These are phyloP conservation scores for Emergomyces orientalis DNA, from an alignment of 2,329 filamentous ascomycete genomes.

Conservation along the genomic window DNA sequence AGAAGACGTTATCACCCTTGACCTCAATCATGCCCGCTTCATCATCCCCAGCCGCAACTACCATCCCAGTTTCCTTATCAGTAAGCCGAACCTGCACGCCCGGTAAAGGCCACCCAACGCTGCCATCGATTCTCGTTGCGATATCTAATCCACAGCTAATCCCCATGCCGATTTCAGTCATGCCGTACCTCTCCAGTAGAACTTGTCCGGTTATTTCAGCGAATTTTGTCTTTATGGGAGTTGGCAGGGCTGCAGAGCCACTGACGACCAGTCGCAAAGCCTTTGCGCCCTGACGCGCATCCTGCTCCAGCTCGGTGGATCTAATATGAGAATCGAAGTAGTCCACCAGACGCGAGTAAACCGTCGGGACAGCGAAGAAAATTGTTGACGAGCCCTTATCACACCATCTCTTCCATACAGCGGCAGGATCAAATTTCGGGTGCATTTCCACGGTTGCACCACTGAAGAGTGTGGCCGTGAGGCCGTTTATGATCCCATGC, in stretches of 20 bases:
- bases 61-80: constrained; percentile 30
- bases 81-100: constrained; percentile 41
- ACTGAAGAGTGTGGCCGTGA: constrained; percentile 39
- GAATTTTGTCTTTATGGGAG: constrained; percentile 34
- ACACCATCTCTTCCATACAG: constrained; percentile 42
- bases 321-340: constrained; percentile 35
- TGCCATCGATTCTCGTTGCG: constrained; percentile 37
- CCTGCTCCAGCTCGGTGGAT: constrained; percentile 26
- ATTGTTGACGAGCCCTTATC: constrained; percentile 34
- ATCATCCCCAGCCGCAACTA: constrained; percentile 22
- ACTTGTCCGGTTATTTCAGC: constrained; percentile 34
- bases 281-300: constrained; percentile 26
- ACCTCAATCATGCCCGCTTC: constrained; percentile 38
- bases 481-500: constrained; percentile 43
- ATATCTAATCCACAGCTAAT: constrained; percentile 38
- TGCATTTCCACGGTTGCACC: constrained; percentile 43
- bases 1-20: constrained; percentile 35
- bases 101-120: constrained; percentile 41
- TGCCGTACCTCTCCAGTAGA: constrained; percentile 42
- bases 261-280: constrained; percentile 33
- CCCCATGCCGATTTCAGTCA: constrained; percentile 44
- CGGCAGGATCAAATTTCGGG: constrained; percentile 35
- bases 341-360: constrained; percentile 42
- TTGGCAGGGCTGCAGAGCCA: constrained; percentile 36
- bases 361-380: constrained; percentile 46